Percentiles rank a stretch among this genome's conserved stretches.
phyloP scores from a whole-genome alignment of 2,329 filamentous ascomycete species.

The Aspergillus ochraceus region DNA sequence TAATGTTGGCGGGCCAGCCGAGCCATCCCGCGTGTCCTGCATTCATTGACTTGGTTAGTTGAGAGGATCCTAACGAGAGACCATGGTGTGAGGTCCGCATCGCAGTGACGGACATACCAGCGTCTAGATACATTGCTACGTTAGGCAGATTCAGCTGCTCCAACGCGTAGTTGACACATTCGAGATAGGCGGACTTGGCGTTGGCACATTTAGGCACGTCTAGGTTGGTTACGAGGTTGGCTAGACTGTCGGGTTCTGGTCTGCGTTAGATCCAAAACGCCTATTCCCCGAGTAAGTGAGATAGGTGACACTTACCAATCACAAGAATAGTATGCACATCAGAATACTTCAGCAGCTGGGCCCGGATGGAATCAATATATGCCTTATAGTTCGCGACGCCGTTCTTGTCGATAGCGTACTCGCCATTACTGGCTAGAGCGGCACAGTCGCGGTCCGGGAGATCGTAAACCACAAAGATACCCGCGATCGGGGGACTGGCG shows the following conservation, averaged over 20 bases:
- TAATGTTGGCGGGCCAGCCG: conserved; percentile 63
- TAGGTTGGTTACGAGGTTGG: conserved; percentile 63
- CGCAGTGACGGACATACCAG: conserved; percentile 38
- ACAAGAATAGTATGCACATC: conserved; percentile 53
- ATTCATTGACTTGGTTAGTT: neutral
- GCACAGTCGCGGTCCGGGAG: conserved; percentile 65
- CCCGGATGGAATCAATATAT: conserved; percentile 57
- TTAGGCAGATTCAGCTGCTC: conserved; percentile 59
- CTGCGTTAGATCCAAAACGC: conserved; percentile 22
- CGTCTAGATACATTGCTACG: conserved; percentile 64
- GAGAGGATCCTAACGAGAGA: neutral
- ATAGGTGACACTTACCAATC: conserved; percentile 40
- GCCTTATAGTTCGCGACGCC: conserved; percentile 53
- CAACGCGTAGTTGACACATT: conserved; percentile 57
- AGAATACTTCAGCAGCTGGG: conserved; percentile 54
- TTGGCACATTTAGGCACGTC: conserved; percentile 56
- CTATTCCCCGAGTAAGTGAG: neutral
- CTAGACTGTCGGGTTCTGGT: conserved; percentile 63
- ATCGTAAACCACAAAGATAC: conserved; percentile 62
- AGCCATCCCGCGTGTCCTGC: conserved; percentile 61
- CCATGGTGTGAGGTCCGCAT: neutral
- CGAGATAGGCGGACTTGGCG: conserved; percentile 56
- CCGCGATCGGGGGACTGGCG: conserved; percentile 49
- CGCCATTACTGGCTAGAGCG: conserved; percentile 63
- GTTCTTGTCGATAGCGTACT: conserved; percentile 57